Conservation (phyloP, 352 stramenopile species). For the Globisporangium nodosum region DNA sequence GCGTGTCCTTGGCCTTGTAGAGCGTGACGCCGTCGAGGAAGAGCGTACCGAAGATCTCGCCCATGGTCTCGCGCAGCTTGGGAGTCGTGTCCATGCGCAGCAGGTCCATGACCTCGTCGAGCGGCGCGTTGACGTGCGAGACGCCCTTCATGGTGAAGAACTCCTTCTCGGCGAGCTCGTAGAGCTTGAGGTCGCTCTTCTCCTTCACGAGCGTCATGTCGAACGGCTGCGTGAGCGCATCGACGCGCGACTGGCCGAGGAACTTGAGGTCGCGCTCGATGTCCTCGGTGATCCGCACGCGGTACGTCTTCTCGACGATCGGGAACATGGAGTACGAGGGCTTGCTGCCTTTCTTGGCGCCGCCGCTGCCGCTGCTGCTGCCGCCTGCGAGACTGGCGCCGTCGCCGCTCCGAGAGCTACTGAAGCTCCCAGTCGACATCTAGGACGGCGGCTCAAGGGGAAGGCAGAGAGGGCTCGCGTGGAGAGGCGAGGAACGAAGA, state of each 20-base stretch:
- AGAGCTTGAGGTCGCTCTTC: constrained; percentile 64
- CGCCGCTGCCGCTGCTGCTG: constrained; percentile 5
- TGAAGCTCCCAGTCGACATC: constrained; percentile 21
- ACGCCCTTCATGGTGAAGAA: constrained; percentile 87
- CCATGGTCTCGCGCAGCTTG: constrained; percentile 70
- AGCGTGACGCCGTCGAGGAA: constrained; percentile 79
- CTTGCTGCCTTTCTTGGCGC: background rate
- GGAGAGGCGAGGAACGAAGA: background rate
- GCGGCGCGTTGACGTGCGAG: constrained; percentile 53
- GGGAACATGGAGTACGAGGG: constrained; percentile 75
- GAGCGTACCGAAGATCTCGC: constrained; percentile 76
- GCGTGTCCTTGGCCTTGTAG: constrained; percentile 51
- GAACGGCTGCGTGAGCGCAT: constrained; percentile 75
- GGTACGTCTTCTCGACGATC: constrained; percentile 81
- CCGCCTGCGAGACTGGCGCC: constrained; percentile 5
- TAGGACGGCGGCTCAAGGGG: background rate
- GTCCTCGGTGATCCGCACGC: constrained; percentile 66
- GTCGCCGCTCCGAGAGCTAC: constrained; percentile 19
- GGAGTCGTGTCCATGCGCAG: constrained; percentile 65
- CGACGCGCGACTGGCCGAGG: constrained; percentile 73
- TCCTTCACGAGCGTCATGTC: constrained; percentile 78
- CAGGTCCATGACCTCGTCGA: constrained; percentile 81
- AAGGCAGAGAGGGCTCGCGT: background rate
- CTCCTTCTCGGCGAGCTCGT: constrained; percentile 73
- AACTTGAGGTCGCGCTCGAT: constrained; percentile 84